phyloP scores from a whole-genome alignment of 192 early-diverging fungal species.

The Spizellomyces punctatus region DNA sequence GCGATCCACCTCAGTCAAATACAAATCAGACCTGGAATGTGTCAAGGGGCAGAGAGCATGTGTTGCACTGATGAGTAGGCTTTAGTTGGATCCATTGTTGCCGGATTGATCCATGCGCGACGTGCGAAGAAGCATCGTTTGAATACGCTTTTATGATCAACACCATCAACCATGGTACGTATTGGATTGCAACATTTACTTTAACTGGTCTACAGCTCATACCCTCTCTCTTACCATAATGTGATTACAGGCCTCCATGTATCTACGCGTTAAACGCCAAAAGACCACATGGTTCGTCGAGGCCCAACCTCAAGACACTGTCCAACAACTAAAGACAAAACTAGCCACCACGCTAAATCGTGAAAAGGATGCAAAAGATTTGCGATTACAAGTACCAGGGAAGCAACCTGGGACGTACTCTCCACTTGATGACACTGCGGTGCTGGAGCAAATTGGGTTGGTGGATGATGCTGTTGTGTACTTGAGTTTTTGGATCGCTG shows the following conservation, averaged over 20 bases:
- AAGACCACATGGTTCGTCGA: constrained; percentile 49
- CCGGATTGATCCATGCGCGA: no score
- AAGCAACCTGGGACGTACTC: constrained; percentile 27
- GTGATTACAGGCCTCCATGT: constrained; percentile 22
- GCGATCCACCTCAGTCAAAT: no score
- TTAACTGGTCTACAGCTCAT: neutral
- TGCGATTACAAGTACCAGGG: constrained; percentile 27
- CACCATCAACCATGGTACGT: no score
- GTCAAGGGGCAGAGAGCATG: no score
- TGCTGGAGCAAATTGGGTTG: constrained; percentile 50
- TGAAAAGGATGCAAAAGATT: constrained; percentile 34
- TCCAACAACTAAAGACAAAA: constrained; percentile 37
- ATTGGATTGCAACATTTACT: neutral
- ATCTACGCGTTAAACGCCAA: constrained; percentile 45
- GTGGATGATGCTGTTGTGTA: constrained; percentile 41
- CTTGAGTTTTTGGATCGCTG: constrained; percentile 36
- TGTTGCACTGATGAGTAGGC: no score
- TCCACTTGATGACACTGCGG: constrained; percentile 42
- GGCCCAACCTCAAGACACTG: constrained; percentile 30
- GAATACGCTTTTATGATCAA: no score
- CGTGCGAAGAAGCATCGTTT: no score
- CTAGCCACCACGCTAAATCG: constrained; percentile 26
- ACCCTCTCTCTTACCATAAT: neutral
- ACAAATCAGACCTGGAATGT: no score
- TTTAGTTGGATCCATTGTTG: no score